phyloP scores from a whole-genome alignment of 164 flowering plant species.

The Stephania japonica region DNA sequence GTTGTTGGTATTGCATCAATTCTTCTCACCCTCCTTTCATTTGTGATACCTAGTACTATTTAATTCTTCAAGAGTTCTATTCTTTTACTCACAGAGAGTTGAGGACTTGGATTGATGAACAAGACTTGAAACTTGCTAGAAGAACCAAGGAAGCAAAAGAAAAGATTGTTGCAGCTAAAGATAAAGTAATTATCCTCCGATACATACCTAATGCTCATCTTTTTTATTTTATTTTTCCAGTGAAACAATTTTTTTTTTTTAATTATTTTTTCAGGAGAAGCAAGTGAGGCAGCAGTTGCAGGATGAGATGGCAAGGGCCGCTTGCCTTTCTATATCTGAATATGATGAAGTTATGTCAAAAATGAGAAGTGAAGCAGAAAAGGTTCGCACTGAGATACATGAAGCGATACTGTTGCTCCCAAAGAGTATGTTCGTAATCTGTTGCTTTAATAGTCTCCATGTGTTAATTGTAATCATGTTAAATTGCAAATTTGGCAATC shows the following conservation, averaged over 20 bases:
- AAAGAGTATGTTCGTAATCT: conserved; percentile 41
- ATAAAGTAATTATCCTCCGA: conserved; percentile 39
- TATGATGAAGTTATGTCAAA: conserved; percentile 46
- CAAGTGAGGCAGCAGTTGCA: conserved; percentile 45
- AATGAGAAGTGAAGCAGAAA: conserved; percentile 42
- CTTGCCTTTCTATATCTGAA: conserved; percentile 48
- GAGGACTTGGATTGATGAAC: conserved; percentile 63
- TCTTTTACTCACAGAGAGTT: conserved; percentile 33
- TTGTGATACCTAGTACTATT: neutral
- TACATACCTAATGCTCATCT: neutral
- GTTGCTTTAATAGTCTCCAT: neutral
- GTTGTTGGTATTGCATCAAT: neutral
- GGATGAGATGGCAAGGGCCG: conserved; percentile 51
- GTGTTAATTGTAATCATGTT: neutral
- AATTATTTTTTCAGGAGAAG: conserved; percentile 40
- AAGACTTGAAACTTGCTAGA: conserved; percentile 33
- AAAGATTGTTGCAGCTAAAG: conserved; percentile 48
- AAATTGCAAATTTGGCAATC: neutral
- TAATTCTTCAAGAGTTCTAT: neutral
- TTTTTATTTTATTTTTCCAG: neutral
- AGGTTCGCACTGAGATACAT: conserved; percentile 49
- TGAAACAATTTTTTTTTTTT: conserved; percentile 5
- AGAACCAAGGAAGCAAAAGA: conserved; percentile 48
- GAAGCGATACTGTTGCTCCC: conserved; percentile 33
- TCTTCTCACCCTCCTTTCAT: neutral